Percentiles rank a stretch among this genome's conserved stretches.
phyloP scores from a whole-genome alignment of 78 protist species.

The Tieghemostelium lacteum region DNA sequence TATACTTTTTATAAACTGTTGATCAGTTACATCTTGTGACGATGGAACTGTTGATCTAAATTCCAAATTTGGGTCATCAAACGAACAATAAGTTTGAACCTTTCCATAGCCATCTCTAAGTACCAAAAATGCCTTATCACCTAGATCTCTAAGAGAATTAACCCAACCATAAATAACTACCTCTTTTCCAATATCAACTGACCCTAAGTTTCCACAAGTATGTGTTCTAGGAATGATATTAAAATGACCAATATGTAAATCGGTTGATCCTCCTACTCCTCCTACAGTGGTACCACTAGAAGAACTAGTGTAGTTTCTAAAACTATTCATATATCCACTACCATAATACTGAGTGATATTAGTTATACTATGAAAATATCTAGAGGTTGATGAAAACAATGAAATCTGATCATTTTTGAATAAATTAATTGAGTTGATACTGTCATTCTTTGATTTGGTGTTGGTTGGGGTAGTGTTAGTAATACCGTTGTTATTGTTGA shows the following conservation, averaged over 20 bases:
- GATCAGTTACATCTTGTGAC: background rate
- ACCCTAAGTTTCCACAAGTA: conserved; percentile 42
- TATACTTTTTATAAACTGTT: conserved; percentile 15
- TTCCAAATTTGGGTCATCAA: background rate
- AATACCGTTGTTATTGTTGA: too few relatives aligned
- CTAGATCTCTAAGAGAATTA: conserved; percentile 30
- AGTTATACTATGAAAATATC: too few relatives aligned
- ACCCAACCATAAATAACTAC: conserved; percentile 60
- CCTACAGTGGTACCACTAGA: too few relatives aligned
- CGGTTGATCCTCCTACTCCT: too few relatives aligned
- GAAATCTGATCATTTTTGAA: too few relatives aligned
- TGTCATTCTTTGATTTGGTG: too few relatives aligned
- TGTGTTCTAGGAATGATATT: conserved; percentile 48
- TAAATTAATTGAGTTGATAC: too few relatives aligned
- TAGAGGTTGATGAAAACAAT: too few relatives aligned
- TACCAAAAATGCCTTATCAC: conserved; percentile 40
- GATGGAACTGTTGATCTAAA: conserved; percentile 16
- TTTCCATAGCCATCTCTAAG: conserved; percentile 69
- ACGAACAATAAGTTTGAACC: conserved; percentile 20
- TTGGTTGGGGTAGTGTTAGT: too few relatives aligned
- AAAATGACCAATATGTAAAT: background rate
- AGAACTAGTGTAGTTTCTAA: too few relatives aligned
- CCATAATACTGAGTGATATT: too few relatives aligned
- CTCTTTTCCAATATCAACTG: conserved; percentile 28
- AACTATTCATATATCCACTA: too few relatives aligned